Evolutionary conservation across 1,284 basidiomycete genomes (phyloP).

Genomic region (Tremellales sp.): DNA sequence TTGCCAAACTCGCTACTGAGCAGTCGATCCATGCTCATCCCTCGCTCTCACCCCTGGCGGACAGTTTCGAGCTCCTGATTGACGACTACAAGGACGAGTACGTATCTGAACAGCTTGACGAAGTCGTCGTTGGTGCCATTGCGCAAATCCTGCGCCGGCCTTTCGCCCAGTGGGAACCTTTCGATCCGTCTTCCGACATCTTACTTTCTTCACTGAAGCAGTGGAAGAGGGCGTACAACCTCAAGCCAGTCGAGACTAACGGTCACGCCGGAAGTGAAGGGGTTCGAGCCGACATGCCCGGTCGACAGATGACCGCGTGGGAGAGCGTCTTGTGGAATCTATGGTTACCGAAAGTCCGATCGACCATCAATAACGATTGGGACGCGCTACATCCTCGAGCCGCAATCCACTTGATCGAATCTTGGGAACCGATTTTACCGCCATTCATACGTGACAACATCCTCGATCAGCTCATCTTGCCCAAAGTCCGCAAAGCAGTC

Average conservation of each 20-base stretch:
- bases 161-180: constrained; percentile 40
- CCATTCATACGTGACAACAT: constrained; percentile 90
- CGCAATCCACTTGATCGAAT: constrained; percentile 77
- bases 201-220: constrained; percentile 40
- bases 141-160: constrained; percentile 55
- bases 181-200: constrained; percentile 32
- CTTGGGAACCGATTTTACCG: constrained; percentile 83
- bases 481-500: constrained; percentile 82
- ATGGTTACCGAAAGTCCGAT: constrained; percentile 92
- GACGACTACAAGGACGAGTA: constrained; percentile 73
- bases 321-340: constrained; percentile 90
- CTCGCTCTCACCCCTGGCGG: constrained; percentile 66
- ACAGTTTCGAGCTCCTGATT: constrained; percentile 65
- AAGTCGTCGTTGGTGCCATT: constrained; percentile 86
- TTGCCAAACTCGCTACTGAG: constrained; percentile 62
- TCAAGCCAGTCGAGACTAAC: constrained; percentile 12
- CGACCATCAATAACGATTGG: constrained; percentile 91
- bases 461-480: constrained; percentile 89
- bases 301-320: constrained; percentile 78
- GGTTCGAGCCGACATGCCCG: constrained; percentile 9
- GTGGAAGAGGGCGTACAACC: constrained; percentile 44
- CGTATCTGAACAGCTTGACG: constrained; percentile 73
- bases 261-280: constrained; percentile 1
- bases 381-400: constrained; percentile 65
- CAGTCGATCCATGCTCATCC: constrained; percentile 57